Evolutionary conservation across 176 grass and related monocot species (phyloP).

Genomic region (Rhynchospora tenuis): DNA sequence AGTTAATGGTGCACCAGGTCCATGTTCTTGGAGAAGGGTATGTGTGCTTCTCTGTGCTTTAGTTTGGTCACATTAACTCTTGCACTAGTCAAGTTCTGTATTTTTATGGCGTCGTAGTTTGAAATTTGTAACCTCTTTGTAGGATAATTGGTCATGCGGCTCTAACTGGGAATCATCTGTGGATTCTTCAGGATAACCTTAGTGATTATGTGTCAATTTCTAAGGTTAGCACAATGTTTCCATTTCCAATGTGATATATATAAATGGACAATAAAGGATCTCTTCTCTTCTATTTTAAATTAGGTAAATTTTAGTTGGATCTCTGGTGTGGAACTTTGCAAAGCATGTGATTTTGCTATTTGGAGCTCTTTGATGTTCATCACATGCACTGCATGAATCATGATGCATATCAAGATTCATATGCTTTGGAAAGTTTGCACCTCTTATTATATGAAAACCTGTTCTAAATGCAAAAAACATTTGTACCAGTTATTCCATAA

Average conservation of each 20-base stretch:
- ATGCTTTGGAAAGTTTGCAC: not conserved
- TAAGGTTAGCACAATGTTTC: conserved; percentile 14
- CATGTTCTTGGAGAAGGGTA: conserved; percentile 36
- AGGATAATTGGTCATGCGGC: conserved; percentile 41
- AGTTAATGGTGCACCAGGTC: conserved; percentile 33
- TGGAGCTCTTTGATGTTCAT: not conserved
- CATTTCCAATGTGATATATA: not conserved
- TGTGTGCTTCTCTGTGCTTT: conserved; percentile 1
- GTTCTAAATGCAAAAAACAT: no score
- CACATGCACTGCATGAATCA: conserved; percentile 1
- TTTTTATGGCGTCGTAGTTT: conserved; percentile 18
- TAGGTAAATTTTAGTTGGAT: not conserved
- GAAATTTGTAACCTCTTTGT: not conserved
- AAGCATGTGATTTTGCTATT: not conserved
- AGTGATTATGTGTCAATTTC: conserved; percentile 23
- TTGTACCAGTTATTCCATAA: no score
- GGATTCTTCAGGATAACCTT: conserved; percentile 37
- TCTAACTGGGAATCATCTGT: conserved; percentile 26
- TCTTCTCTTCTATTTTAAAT: not conserved
- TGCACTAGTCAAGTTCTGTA: not conserved
- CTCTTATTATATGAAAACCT: no score
- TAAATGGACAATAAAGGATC: not conserved
- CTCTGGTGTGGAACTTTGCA: not conserved
- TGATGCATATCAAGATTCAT: not conserved
- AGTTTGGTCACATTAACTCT: not conserved